These are phyloP conservation scores for Aspergillus fijiensis DNA, from an alignment of 2,329 filamentous ascomycete genomes.

Conservation along the genomic window DNA sequence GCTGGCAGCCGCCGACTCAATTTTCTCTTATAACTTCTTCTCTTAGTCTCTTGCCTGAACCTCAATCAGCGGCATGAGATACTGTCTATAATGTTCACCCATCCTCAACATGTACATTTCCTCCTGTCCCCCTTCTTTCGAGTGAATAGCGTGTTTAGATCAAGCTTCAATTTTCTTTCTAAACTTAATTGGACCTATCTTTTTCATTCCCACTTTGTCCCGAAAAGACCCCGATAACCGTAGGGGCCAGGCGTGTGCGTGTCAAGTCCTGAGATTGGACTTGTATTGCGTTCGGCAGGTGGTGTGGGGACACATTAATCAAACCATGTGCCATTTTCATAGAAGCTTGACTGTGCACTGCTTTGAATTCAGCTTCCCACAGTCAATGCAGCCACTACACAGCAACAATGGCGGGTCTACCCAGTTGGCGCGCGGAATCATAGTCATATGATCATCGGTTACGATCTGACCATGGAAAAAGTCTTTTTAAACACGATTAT, in stretches of 20 bases:
- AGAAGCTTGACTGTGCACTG: no score
- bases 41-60: conserved; percentile 12
- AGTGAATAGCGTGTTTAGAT: conserved; percentile 36
- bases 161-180: conserved; percentile 14
- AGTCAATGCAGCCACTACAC: background rate
- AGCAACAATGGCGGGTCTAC: background rate
- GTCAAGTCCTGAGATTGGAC: background rate
- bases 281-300: background rate
- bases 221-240: background rate
- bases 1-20: conserved; percentile 10
- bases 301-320: background rate
- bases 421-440: background rate
- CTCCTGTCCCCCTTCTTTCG: conserved; percentile 23
- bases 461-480: no score
- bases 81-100: conserved; percentile 37
- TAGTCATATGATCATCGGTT: conserved; percentile 1
- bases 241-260: no score
- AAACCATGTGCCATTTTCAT: background rate
- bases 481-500: background rate
- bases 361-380: background rate
- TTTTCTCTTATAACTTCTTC: conserved; percentile 11
- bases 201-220: conserved; percentile 1
- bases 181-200: conserved; percentile 2
- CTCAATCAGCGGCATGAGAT: conserved; percentile 32
- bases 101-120: conserved; percentile 42